phyloP scores from a whole-genome alignment of 148 eudicot genomes.

The Simmondsia chinensis region DNA sequence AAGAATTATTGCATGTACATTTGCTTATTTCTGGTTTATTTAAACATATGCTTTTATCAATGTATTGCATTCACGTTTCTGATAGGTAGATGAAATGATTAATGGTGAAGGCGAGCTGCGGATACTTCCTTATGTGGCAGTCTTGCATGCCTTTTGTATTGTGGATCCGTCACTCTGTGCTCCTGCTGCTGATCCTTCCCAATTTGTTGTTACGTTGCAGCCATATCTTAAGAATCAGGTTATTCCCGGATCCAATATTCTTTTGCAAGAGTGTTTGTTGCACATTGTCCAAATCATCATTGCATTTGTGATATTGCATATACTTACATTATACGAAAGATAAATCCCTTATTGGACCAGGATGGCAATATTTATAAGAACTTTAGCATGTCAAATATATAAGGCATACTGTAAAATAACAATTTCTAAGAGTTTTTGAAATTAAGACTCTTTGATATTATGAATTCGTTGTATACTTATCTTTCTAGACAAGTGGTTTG shows the following conservation, averaged over 20 bases:
- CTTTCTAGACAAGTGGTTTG: too few species aligned
- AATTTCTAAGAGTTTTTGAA: too few species aligned
- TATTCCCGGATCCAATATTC: neutral
- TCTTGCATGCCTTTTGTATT: conserved; percentile 85
- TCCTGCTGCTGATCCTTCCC: conserved; percentile 96
- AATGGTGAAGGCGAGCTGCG: conserved; percentile 57
- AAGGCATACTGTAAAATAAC: too few species aligned
- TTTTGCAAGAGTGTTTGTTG: neutral
- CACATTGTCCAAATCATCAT: too few species aligned
- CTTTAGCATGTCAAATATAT: too few species aligned
- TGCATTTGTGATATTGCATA: too few species aligned
- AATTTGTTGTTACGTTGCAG: conserved; percentile 90
- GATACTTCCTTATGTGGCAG: conserved; percentile 78
- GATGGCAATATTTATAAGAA: too few species aligned
- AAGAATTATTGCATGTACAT: too few species aligned
- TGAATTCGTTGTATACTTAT: too few species aligned
- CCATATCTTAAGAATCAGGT: conserved; percentile 98
- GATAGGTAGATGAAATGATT: conserved; percentile 70
- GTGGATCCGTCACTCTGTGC: conserved; percentile 94
- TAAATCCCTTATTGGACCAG: too few species aligned
- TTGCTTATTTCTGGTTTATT: conserved; percentile 5
- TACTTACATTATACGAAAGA: too few species aligned
- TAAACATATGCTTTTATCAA: neutral
- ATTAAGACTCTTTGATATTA: too few species aligned
- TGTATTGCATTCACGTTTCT: neutral